phyloP scores from a whole-genome alignment of 2,329 filamentous ascomycete genomes.

The Penicillium hesseltinei region DNA sequence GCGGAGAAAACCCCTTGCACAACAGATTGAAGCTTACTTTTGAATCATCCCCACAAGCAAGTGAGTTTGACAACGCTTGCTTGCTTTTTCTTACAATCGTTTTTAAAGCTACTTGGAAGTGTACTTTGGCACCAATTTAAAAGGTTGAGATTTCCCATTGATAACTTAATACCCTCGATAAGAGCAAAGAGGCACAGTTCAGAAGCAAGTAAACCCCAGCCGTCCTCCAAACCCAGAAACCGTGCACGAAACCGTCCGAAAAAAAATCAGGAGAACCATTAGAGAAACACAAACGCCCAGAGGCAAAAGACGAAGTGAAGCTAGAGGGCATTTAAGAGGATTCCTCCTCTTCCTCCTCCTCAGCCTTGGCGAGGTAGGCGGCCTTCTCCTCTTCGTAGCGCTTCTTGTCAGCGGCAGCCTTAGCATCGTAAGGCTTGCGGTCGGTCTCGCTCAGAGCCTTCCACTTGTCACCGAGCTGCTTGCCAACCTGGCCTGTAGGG shows the following conservation, averaged over 20 bases:
- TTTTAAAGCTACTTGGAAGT: not conserved
- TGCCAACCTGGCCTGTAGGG: slow-evolving; percentile 80
- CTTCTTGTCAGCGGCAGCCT: slow-evolving; percentile 98
- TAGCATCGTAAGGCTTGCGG: slow-evolving; percentile 89
- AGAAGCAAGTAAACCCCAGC: slow-evolving; percentile 30
- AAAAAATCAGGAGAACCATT: slow-evolving; percentile 32
- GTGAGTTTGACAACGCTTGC: not conserved
- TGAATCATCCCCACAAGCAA: not conserved
- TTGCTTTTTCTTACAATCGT: not conserved
- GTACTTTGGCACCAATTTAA: not conserved
- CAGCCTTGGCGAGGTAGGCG: slow-evolving; percentile 69
- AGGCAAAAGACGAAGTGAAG: slow-evolving; percentile 28
- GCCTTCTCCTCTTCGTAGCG: slow-evolving; percentile 98
- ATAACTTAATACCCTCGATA: slow-evolving; percentile 26
- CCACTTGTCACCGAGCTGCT: slow-evolving; percentile 97
- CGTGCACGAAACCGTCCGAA: slow-evolving; percentile 32
- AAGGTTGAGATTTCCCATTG: slow-evolving; percentile 32
- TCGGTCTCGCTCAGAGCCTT: slow-evolving; percentile 95
- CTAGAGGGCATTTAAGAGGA: slow-evolving; percentile 32
- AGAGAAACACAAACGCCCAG: slow-evolving; percentile 38
- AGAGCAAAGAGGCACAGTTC: slow-evolving; percentile 33
- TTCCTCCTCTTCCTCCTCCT: slow-evolving; percentile 58
- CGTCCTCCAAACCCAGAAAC: slow-evolving; percentile 24
- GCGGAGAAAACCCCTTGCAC: not conserved
- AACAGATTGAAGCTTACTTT: not conserved